A percentile compares a stretch with the other conserved stretches of the same genome.
Conservation (phyloP, 2,329 filamentous ascomycete genomes). For the Venturia asperata region DNA sequence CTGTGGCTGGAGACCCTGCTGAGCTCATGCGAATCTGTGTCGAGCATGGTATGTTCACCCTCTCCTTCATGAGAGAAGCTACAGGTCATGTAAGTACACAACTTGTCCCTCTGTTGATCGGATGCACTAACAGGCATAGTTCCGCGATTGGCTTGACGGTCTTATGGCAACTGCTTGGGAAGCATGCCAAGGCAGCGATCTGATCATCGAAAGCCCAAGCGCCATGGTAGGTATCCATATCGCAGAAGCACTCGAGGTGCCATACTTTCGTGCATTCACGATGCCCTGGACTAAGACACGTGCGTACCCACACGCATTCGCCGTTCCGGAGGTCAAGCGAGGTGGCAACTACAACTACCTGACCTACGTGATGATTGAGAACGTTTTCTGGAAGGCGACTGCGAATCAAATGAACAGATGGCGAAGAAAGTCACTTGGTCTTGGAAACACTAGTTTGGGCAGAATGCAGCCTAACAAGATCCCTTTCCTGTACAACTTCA, state of each 20-base stretch:
- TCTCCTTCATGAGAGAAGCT: slow-evolving; percentile 80
- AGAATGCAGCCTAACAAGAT: slow-evolving; percentile 95
- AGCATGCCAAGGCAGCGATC: slow-evolving; percentile 78
- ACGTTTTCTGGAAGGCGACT: slow-evolving; percentile 92
- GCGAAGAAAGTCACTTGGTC: slow-evolving; percentile 70
- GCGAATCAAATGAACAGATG: slow-evolving; percentile 87
- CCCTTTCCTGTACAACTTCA: slow-evolving; percentile 98
- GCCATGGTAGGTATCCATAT: slow-evolving; percentile 98
- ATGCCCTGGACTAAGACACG: slow-evolving; percentile 98
- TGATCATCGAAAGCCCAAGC: slow-evolving; percentile 90
- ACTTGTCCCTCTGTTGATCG: slow-evolving; percentile 24
- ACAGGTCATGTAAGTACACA: slow-evolving; percentile 51
- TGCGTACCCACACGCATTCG: slow-evolving; percentile 93
- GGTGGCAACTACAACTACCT: slow-evolving; percentile 93
- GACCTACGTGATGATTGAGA: slow-evolving; percentile 94
- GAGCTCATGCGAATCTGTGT: slow-evolving; percentile 96
- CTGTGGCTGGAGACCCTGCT: slow-evolving; percentile 82
- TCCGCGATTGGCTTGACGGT: slow-evolving; percentile 91
- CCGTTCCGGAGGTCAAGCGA: slow-evolving; percentile 87
- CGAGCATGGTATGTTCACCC: slow-evolving; percentile 94
- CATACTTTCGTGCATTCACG: slow-evolving; percentile 94
- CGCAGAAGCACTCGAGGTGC: slow-evolving; percentile 83
- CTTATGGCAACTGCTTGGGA: slow-evolving; percentile 73
- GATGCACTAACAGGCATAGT: slow-evolving; percentile 33
- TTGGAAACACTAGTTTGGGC: slow-evolving; percentile 75